Base-by-base conservation (phyloP, 2,329 filamentous ascomycete species). In the Thermomyces lanuginosus region DNA sequence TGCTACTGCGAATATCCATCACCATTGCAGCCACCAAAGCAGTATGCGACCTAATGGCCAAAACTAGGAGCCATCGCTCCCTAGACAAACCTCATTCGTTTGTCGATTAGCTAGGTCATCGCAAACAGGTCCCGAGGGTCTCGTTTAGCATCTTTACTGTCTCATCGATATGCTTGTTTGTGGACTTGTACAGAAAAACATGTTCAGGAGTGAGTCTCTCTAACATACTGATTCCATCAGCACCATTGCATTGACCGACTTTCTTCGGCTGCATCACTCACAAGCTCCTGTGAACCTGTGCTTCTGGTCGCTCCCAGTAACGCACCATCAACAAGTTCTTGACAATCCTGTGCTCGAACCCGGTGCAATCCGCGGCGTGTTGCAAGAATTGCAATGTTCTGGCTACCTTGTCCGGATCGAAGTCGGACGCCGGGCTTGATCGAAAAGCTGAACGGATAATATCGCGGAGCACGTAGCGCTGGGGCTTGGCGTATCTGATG, bases 401-500 rank as follows among this genome's bases (percentile, higher is more conserved):
- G 24, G 48, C 36, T 26, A 63, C 49, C 32, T 46, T 51, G 2
- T 41, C 34, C 7, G 47, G 40, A 34, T 58, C 43, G 30, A 60
- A 60, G 5, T 55, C 49, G 12, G 44, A 29, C 6, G 34, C 29
- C 6, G 46, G 36, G 14, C 44, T 47, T 8, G 45, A 46, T 30
- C 58, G 51, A 43, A 61, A 63, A 14, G 56, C 40, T 6, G 45
- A 45, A 26, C 53, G 52, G 21, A 63, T 35, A 15, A 48, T 53
- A 27, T 59, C 48, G 26, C 59, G 60, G 10, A 70, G 44, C 2
- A 64, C 58, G 47, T 63, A 61, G 28, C 68, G 65, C 11, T 62
- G 58, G 7, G 70, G 70, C 24, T 57, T 61, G 1, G 69, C 62
- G 46, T 67, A 70, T 30, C 64, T 61, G 28, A 72, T 52, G 3